Evolutionary conservation across 352 stramenopile genomes (phyloP), one percentile per base, ranked within the genome.

Genomic region (Pythium utonaiense): DNA sequence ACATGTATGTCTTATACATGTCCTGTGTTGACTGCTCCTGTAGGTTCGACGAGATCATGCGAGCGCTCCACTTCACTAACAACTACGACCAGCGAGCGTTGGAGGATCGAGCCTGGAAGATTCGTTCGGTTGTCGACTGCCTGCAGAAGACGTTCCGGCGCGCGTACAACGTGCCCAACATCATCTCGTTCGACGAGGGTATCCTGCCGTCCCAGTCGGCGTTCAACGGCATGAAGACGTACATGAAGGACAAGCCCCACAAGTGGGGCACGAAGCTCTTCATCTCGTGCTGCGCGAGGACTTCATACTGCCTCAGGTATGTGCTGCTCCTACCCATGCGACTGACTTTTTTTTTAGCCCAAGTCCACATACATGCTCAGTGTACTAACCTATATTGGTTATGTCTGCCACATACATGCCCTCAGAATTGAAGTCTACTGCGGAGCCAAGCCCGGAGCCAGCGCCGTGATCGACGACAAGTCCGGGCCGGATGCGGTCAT

Each of bases 201-300:
- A 53, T 55, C 41, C 44, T 62, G n/a, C 55, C 55, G 6, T 53
- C 40, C 16, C 27, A 28, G 21, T 60, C 53, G n/a, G 51, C 16
- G 21, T 54, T 40, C 55, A 62, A 54, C 44, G 16, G 6, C 3
- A 48, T 31, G 4, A 5, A 33, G 7, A 28, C 53, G 42, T 62
- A 55, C 31, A 48, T 62, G 28, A 47, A 55, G 17, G 55, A 62
- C 31, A 61, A 62, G 31, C 55, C 41, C 1, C 55, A 54, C 44
- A 62, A 62, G 31, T 62, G 55, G 42, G 54, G 55, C 9, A 54
- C 55, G 22, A 62, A 62, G 33, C 4, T 62, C 14, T 62, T 62
- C 55, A 14, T 62, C 25, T 38, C 55, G 2, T 62, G 45, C 44
- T 62, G 55, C 30, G 19, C 55, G 9, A 14, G 14, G 30, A 55